phyloP scores from a whole-genome alignment of 805 yeast genomes.

The Yarrowia sp. region DNA sequence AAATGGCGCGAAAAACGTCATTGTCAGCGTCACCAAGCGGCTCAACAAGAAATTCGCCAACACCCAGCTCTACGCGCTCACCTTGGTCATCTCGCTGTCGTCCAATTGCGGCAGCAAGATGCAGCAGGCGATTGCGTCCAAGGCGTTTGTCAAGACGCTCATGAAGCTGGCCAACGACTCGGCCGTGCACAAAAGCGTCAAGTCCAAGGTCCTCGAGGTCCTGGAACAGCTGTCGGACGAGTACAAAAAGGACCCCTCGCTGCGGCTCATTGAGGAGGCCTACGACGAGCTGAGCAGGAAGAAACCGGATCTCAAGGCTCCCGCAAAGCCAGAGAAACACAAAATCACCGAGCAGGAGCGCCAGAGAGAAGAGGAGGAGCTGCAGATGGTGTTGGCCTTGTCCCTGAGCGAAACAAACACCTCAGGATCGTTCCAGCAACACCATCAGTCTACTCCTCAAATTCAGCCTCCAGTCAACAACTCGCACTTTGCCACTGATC shows the following conservation, averaged over 20 bases:
- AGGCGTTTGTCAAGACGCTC: conserved; percentile 58
- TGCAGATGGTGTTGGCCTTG: conserved; percentile 74
- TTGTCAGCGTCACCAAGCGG: conserved; percentile 57
- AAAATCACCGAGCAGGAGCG: conserved; percentile 57
- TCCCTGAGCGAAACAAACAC: conserved; percentile 66
- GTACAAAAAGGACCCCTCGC: conserved; percentile 76
- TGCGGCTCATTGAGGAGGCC: conserved; percentile 71
- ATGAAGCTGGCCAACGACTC: conserved; percentile 60
- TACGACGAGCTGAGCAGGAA: conserved; percentile 57
- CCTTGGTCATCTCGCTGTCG: conserved; percentile 63
- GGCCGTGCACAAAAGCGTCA: conserved; percentile 70
- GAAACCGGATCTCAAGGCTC: conserved; percentile 54
- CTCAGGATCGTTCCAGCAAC: conserved; percentile 24
- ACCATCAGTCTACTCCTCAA: conserved; percentile 5
- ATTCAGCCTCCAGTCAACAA: conserved; percentile 8
- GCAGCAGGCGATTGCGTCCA: conserved; percentile 67
- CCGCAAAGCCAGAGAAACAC: conserved; percentile 66
- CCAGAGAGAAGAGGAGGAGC: conserved; percentile 75
- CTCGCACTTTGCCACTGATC: conserved; percentile 4
- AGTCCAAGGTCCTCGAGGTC: conserved; percentile 68
- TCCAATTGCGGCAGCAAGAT: conserved; percentile 79
- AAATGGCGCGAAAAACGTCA: conserved; percentile 57
- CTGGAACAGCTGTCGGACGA: conserved; percentile 69
- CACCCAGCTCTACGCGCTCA: conserved; percentile 64
- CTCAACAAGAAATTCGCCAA: conserved; percentile 66